Conservation (phyloP, 1,139 yeast genomes). For the Hansenula lynferdii region DNA sequence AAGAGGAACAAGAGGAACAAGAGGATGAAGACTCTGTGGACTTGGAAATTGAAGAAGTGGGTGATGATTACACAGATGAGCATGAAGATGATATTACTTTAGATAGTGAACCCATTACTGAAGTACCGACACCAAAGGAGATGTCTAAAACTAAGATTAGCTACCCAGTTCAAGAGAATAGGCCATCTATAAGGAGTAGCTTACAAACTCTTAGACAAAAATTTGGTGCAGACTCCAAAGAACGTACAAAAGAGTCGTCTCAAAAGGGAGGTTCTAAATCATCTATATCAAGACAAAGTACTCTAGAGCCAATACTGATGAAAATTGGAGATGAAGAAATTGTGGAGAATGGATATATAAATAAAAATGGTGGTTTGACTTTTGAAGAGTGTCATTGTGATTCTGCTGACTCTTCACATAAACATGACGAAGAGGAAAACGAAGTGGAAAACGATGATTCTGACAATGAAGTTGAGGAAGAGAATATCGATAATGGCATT, state of each 20-base stretch:
- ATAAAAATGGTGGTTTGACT: slow-evolving; percentile 3
- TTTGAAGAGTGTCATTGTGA: slow-evolving; percentile 6
- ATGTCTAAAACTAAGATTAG: too few species aligned
- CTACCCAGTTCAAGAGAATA: too few species aligned
- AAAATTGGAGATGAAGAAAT: slow-evolving; percentile 5
- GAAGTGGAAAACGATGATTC: too few species aligned
- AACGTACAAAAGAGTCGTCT: too few species aligned
- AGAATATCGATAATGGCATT: background rate
- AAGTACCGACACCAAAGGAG: too few species aligned
- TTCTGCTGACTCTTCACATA: background rate
- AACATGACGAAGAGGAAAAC: too few species aligned
- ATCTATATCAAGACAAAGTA: slow-evolving; percentile 2
- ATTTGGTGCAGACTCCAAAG: background rate
- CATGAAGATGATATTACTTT: slow-evolving; percentile 3
- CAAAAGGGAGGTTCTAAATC: too few species aligned
- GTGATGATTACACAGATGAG: slow-evolving; percentile 2
- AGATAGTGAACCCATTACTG: too few species aligned
- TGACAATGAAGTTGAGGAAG: too few species aligned
- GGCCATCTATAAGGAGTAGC: background rate
- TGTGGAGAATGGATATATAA: slow-evolving; percentile 3
- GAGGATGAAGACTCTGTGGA: slow-evolving; percentile 2
- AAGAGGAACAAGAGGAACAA: slow-evolving; percentile 2
- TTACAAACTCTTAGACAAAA: background rate
- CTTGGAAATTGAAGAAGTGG: slow-evolving; percentile 5
- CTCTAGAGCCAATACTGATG: slow-evolving; percentile 4